Evolutionary conservation across 371 early-diverging fungal genomes (phyloP), one percentile per base, ranked within the genome.

Genomic region (Cokeromyces recurvatus): DNA sequence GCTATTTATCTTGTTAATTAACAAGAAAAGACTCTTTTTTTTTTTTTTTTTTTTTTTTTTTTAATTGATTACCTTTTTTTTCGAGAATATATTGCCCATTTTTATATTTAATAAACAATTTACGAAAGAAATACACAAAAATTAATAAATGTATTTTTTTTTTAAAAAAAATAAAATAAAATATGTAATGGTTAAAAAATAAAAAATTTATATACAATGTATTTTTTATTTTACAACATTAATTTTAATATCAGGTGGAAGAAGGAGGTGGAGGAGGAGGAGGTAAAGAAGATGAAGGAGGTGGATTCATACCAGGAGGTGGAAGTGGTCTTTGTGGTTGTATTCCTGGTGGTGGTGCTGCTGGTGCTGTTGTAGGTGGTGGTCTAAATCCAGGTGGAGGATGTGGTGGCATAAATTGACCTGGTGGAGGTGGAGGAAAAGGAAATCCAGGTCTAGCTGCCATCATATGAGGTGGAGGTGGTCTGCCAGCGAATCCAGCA

Each of bases 381-480:
- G 29, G 60, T 57, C 34, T 57, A 51, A 15, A 55, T 16, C 44
- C 46, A 31, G 56, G 41, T 24, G 55, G 51, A 17, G 55, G 51
- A 40, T 62, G 64, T 31, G 62, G 66, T 38, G 56, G 52, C 62
- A 61, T 62, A 14, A 70, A 71, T 55, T 68, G 66, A 2, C 77
- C 72, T 29, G 66, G 68, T 24, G 74, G 73, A 34, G 75, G 79
- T 25, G 63, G 77, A 29, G 66, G 66, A n/a, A 67, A 57, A 56
- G 77, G 75, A 22, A 68, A 76, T 22, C 74, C 66, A 34, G 77
- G 79, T 43, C 68, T 59, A n/a, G 62, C n/a, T n/a, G n/a, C 55
- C 66, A 66, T 71, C 68, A 64, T 74, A 65, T 64, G 72, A 57
- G 68, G 64, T 50, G 64, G 59, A 43, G 57, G 61, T 35, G 65